Percentiles rank a stretch among this genome's conserved stretches.
phyloP scores from a whole-genome alignment of 2,329 filamentous ascomycete species.

The Penicillium sp. region DNA sequence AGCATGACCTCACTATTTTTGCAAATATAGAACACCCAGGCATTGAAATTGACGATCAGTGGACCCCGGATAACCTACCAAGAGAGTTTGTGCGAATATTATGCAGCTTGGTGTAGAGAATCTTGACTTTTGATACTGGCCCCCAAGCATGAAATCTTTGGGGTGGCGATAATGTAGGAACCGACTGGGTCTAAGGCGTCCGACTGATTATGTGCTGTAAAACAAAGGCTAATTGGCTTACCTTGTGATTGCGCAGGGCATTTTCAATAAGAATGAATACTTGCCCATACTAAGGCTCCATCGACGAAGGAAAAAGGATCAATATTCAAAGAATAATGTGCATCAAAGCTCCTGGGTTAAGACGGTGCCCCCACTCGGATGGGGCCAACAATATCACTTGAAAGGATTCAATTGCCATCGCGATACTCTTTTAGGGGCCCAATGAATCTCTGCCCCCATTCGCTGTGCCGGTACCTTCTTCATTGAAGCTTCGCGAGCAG shows the following conservation, averaged over 20 bases:
- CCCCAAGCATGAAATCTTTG: background rate
- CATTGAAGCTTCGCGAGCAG: background rate
- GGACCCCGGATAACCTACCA: background rate
- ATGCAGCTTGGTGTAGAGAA: background rate
- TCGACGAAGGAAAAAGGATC: too few relatives aligned
- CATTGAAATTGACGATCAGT: background rate
- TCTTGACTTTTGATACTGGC: background rate
- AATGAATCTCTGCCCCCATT: background rate
- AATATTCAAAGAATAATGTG: too few relatives aligned
- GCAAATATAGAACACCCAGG: background rate
- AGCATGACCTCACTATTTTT: background rate
- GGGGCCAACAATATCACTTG: background rate
- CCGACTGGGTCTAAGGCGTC: too few relatives aligned
- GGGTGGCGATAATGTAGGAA: background rate
- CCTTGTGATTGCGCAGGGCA: too few relatives aligned
- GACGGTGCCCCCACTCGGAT: background rate
- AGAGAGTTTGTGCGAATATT: too few relatives aligned
- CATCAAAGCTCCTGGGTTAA: too few relatives aligned
- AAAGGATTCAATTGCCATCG: background rate
- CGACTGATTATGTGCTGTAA: too few relatives aligned
- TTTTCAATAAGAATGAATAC: too few relatives aligned
- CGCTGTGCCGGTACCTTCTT: background rate
- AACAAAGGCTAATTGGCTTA: too few relatives aligned
- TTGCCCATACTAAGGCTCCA: too few relatives aligned
- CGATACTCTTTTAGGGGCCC: background rate